These are phyloP conservation scores for Pyrenophora graminea DNA, from an alignment of 2,329 filamentous ascomycete species.

Conservation along the genomic window DNA sequence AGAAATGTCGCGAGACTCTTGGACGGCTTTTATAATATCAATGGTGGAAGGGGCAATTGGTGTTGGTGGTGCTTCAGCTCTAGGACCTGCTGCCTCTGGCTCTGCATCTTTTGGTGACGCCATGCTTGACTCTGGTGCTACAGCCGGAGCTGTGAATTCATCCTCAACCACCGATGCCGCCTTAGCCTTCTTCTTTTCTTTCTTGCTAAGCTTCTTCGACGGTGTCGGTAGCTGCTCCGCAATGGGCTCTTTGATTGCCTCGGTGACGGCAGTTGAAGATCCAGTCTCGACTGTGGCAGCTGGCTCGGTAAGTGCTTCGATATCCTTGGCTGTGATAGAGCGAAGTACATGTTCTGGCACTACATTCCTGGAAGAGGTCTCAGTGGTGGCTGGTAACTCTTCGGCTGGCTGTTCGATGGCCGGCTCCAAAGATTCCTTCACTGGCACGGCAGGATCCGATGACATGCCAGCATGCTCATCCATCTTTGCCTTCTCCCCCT, in stretches of 20 bases:
- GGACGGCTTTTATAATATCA: not conserved
- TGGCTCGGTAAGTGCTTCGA: not conserved
- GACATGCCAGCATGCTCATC: constrained; percentile 14
- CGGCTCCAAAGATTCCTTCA: not conserved
- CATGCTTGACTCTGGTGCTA: not conserved
- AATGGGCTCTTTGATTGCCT: not conserved
- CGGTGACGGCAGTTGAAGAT: not conserved
- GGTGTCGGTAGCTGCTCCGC: constrained; percentile 15
- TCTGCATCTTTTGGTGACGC: not conserved
- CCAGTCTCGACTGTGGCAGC: not conserved
- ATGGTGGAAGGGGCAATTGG: not conserved
- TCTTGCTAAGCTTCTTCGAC: constrained; percentile 29
- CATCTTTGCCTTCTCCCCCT: constrained; percentile 33
- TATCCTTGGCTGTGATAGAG: not conserved
- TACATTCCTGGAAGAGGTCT: not conserved
- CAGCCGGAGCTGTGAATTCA: not conserved
- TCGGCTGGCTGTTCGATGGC: not conserved
- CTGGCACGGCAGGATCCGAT: not conserved
- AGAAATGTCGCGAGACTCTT: not conserved
- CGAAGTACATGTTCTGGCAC: not conserved
- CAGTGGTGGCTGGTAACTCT: not conserved
- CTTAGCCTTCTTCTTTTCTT: constrained; percentile 37
- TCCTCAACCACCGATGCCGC: constrained; percentile 14
- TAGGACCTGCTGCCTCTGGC: not conserved
- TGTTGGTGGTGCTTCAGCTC: not conserved